Evolutionary conservation across 2,329 filamentous ascomycete species (phyloP).

Genomic region (Diaporthe nobilis): DNA sequence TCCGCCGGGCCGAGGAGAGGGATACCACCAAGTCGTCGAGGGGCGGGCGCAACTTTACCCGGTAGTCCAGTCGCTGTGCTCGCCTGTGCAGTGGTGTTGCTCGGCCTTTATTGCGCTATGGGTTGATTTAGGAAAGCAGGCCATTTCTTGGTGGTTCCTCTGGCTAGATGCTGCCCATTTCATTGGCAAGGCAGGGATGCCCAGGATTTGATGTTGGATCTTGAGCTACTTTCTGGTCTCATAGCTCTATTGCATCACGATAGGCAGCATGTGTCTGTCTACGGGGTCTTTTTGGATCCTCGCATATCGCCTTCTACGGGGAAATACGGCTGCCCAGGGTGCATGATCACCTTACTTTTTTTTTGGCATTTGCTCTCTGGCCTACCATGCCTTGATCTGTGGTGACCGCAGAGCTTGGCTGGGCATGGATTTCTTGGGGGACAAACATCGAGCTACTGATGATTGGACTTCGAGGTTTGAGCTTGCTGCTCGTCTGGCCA

Average conservation of each 20-base stretch:
- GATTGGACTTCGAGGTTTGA: not conserved
- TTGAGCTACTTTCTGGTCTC: not conserved
- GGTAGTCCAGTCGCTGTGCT: slow-evolving; percentile 35
- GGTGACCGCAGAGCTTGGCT: not conserved
- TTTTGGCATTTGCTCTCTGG: not conserved
- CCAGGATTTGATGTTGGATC: too few species aligned
- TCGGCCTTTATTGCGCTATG: too few species aligned
- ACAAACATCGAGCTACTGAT: not conserved
- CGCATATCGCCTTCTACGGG: not conserved
- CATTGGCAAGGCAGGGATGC: not conserved
- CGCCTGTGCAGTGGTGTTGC: not conserved
- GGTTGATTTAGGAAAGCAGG: not conserved
- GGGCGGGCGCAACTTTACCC: slow-evolving; percentile 26
- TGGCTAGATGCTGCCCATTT: not conserved
- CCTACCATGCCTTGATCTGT: not conserved
- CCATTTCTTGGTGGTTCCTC: not conserved
- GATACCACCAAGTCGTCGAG: slow-evolving; percentile 47
- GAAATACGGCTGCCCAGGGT: too few species aligned
- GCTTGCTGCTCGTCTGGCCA: not conserved
- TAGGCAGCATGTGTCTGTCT: not conserved
- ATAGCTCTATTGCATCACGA: not conserved
- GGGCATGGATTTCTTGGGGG: not conserved
- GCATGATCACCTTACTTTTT: too few species aligned
- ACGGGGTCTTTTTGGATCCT: not conserved
- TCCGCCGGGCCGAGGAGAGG: slow-evolving; percentile 70